phyloP scores from a whole-genome alignment of 345 rosid species.

The Erodium maritimum region DNA sequence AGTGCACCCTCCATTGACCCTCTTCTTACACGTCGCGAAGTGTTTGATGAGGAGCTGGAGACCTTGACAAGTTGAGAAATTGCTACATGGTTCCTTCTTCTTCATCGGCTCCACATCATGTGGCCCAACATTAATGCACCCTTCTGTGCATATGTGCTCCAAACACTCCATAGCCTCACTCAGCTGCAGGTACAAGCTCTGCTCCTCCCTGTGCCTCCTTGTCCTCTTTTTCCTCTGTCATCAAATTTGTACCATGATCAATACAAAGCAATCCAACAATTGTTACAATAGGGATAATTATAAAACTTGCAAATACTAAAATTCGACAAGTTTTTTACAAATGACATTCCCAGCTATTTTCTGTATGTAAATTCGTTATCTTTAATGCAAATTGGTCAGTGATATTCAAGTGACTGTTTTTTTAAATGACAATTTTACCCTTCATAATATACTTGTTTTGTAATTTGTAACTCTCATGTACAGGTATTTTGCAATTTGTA shows the following conservation, averaged over 20 bases:
- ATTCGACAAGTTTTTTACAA: no score
- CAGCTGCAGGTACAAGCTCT: slow-evolving; percentile 50
- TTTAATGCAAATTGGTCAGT: no score
- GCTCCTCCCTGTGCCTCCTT: slow-evolving; percentile 41
- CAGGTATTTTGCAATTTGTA: no score
- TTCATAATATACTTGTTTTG: no score
- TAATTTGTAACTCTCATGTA: no score
- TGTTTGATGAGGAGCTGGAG: slow-evolving; percentile 70
- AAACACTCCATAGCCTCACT: slow-evolving; percentile 84
- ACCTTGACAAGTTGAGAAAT: slow-evolving; percentile 63
- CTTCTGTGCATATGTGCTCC: slow-evolving; percentile 80
- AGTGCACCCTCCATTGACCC: slow-evolving; percentile 55
- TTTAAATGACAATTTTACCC: no score
- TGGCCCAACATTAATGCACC: slow-evolving; percentile 72
- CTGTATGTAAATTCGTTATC: no score
- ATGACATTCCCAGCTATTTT: no score
- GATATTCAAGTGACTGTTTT: no score
- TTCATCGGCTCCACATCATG: slow-evolving; percentile 21
- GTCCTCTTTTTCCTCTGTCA: slow-evolving; percentile 63
- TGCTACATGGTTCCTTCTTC: slow-evolving; percentile 39
- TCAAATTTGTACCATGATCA: not conserved
- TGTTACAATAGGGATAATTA: no score
- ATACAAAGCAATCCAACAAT: not conserved
- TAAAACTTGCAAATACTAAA: no score
- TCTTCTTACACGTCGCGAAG: slow-evolving; percentile 54